Conservation (phyloP, 1,284 basidiomycete species). For the Somion occarium region DNA sequence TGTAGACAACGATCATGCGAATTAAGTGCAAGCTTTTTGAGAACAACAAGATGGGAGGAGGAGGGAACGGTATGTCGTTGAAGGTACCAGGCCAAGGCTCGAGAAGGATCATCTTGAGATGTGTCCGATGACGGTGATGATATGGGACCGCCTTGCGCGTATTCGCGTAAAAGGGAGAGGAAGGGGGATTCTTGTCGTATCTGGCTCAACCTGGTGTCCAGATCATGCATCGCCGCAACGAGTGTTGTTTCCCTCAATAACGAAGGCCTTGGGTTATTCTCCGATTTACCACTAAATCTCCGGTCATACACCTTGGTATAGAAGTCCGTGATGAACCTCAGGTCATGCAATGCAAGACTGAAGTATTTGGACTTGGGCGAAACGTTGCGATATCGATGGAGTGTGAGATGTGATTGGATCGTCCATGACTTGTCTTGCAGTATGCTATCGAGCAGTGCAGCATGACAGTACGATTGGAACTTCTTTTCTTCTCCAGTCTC, state of each 20-base stretch:
- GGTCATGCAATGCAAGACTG: slow-evolving; percentile 62
- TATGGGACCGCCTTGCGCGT: slow-evolving; percentile 36
- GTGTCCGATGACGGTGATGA: slow-evolving; percentile 14
- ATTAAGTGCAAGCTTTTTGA: slow-evolving; percentile 54
- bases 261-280: slow-evolving; percentile 58
- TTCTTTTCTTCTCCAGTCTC: slow-evolving; percentile 53
- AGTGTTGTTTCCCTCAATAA: slow-evolving; percentile 68
- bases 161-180: slow-evolving; percentile 40
- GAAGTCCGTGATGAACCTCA: slow-evolving; percentile 67
- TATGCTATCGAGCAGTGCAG: slow-evolving; percentile 81
- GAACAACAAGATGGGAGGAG: slow-evolving; percentile 52
- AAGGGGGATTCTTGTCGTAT: slow-evolving; percentile 43
- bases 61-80: slow-evolving; percentile 63
- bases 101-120: slow-evolving; percentile 14
- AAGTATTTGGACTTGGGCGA: slow-evolving; percentile 52
- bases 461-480: slow-evolving; percentile 73
- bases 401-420: slow-evolving; percentile 66
- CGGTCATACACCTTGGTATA: slow-evolving; percentile 69
- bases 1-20: slow-evolving; percentile 51
- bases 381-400: slow-evolving; percentile 65
- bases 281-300: slow-evolving; percentile 59
- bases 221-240: slow-evolving; percentile 52
- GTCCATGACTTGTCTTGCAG: slow-evolving; percentile 84
- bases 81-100: slow-evolving; percentile 54
- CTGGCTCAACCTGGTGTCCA: slow-evolving; percentile 51